Evolutionary conservation across 495 filamentous ascomycete genomes (phyloP).

Genomic region (Penicillium longicatenatum): DNA sequence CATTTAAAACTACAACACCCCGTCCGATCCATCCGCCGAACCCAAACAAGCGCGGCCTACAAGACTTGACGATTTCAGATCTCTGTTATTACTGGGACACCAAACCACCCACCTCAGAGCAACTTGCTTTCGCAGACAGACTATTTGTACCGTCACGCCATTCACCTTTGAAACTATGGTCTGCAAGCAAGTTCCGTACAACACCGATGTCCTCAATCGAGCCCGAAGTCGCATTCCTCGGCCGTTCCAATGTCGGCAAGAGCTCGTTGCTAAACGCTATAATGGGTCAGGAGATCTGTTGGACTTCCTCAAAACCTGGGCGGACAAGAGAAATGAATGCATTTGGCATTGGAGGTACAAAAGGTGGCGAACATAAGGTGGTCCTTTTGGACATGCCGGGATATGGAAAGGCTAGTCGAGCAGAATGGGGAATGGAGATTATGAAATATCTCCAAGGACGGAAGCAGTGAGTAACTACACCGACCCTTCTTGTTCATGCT

Average conservation of each 20-base stretch:
- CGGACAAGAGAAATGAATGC: slow-evolving; percentile 82
- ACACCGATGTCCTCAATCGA: slow-evolving; percentile 44
- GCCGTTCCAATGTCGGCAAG: slow-evolving; percentile 92
- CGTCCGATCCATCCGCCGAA: slow-evolving; percentile 14
- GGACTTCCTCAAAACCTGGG: slow-evolving; percentile 73
- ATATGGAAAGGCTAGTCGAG: slow-evolving; percentile 76
- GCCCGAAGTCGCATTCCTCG: slow-evolving; percentile 71
- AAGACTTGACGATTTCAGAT: slow-evolving; percentile 38
- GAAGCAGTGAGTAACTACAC: slow-evolving; percentile 60
- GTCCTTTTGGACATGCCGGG: slow-evolving; percentile 90
- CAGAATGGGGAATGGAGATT: slow-evolving; percentile 84
- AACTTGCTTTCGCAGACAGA: slow-evolving; percentile 57
- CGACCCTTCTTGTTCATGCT: neutral
- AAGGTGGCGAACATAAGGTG: slow-evolving; percentile 56
- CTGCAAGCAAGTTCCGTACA: slow-evolving; percentile 69
- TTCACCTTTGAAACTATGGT: slow-evolving; percentile 68
- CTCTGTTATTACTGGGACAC: slow-evolving; percentile 62
- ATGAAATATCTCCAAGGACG: slow-evolving; percentile 76
- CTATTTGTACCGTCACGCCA: slow-evolving; percentile 61
- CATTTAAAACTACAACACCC: neutral
- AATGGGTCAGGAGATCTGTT: slow-evolving; percentile 58
- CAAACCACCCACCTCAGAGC: slow-evolving; percentile 49
- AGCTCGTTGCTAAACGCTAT: slow-evolving; percentile 85
- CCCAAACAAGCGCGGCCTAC: slow-evolving; percentile 33
- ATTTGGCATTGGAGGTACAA: slow-evolving; percentile 69